A percentile compares a stretch with the other conserved stretches of the same genome.
phyloP scores from a whole-genome alignment of 78 protist genomes.

The Pelomyxa schiedti region DNA sequence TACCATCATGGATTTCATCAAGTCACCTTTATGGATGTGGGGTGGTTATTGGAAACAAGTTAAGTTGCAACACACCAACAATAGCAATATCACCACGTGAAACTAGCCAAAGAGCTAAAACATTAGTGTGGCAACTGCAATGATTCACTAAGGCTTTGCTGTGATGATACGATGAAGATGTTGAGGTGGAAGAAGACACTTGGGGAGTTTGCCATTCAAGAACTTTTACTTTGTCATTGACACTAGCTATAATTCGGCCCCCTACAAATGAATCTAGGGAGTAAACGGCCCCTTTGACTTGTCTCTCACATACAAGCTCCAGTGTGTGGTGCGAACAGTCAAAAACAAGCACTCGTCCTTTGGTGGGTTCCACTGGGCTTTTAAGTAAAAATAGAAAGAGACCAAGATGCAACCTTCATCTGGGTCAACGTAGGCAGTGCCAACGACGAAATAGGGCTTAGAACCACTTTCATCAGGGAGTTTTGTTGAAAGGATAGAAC shows the following conservation, averaged over 20 bases:
- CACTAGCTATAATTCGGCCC: slow-evolving; percentile 60
- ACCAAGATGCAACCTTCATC: too few species aligned
- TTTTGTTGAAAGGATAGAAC: too few species aligned
- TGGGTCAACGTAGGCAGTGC: slow-evolving; percentile 61
- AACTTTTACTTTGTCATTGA: slow-evolving; percentile 39
- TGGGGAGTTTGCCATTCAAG: too few species aligned
- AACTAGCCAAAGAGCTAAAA: slow-evolving; percentile 30
- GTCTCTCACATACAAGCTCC: slow-evolving; percentile 5
- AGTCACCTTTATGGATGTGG: too few species aligned
- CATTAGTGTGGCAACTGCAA: slow-evolving; percentile 51
- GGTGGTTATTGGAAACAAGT: too few species aligned
- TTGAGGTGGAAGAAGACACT: background rate
- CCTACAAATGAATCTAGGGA: slow-evolving; percentile 18
- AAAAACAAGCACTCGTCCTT: slow-evolving; percentile 72
- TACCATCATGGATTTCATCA: slow-evolving; percentile 66
- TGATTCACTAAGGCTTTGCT: slow-evolving; percentile 6
- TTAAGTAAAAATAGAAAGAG: too few species aligned
- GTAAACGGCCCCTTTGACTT: slow-evolving; percentile 31
- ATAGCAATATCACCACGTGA: slow-evolving; percentile 70
- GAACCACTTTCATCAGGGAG: too few species aligned
- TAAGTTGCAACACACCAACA: too few species aligned
- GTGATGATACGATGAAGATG: background rate
- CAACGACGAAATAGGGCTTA: slow-evolving; percentile 58
- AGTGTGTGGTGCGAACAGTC: background rate
- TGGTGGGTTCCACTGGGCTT: slow-evolving; percentile 26